Evolutionary conservation across 2,329 filamentous ascomycete species (phyloP), one percentile per base, ranked within the genome.

Genomic region (Cercospora janseana): DNA sequence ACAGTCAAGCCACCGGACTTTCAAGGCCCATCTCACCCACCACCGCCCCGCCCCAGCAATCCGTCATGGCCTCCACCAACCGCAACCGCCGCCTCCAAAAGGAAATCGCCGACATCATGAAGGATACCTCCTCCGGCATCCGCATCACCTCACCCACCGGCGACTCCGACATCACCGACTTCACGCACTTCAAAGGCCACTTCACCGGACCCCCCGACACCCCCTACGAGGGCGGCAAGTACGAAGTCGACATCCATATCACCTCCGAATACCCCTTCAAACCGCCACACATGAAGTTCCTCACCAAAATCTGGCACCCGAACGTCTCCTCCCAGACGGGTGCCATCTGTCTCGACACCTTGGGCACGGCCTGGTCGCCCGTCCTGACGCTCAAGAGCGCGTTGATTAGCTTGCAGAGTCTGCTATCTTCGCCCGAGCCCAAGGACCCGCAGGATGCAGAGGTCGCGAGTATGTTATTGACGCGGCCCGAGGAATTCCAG

Each of bases 391-490:
- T 98, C 70, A 97, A 96, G 73, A 94, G 89, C 15, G 89, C 92
- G 28, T 81, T 98, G 37, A 83, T 98, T 52, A 96, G 91, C 21
- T 79, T 98, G 24, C 91, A 95, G 69, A 92, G 91, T 60, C 82
- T 98, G 13, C 87, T 98, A 64, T 89, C 89, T 72, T 88, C 85
- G 13, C 93, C 93, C 3, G 94, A 98, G 69, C 92, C 93, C 0
- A 94, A 92, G 63, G 93, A 98, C 60, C 93, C 93, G 0, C 93
- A 98, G 73, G 93, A 98, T 65, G 91, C 91, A 29, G 89, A 96
- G 69, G 93, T 97, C 1, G 93, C 93, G 18, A 83, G 80, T 63
- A 95, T 96, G 88, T 78, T 97, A 64, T 77, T 95, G 52, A 80
- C 84, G 2, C 80, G 87, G 38, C 89, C 88, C 0, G 81, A 87